Conservation (phyloP, 495 filamentous ascomycete species). For the Talaromyces borbonicus region DNA sequence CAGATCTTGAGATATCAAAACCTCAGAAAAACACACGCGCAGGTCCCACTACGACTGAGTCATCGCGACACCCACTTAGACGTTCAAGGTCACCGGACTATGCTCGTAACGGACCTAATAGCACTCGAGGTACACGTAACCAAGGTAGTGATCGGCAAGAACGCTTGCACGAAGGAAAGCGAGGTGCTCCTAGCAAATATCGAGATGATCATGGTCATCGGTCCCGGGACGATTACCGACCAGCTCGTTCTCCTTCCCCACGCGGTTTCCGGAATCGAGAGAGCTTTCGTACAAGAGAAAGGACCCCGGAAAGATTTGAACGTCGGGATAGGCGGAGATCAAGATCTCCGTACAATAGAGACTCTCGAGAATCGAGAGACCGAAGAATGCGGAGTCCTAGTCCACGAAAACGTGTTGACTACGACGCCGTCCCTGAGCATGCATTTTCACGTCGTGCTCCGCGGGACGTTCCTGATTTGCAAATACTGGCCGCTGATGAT, state of each 20-base stretch:
- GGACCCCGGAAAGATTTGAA: slow-evolving; percentile 48
- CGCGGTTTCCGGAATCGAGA: slow-evolving; percentile 52
- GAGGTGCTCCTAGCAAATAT: slow-evolving; percentile 35
- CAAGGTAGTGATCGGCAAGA: slow-evolving; percentile 34
- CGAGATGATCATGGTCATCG: slow-evolving; percentile 41
- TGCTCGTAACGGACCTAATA: slow-evolving; percentile 36
- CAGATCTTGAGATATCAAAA: slow-evolving; percentile 92
- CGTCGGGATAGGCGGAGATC: slow-evolving; percentile 55
- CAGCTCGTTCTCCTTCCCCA: slow-evolving; percentile 52
- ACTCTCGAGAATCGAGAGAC: slow-evolving; percentile 56
- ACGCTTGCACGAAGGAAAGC: slow-evolving; percentile 27
- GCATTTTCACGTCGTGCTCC: slow-evolving; percentile 66
- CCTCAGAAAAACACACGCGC: slow-evolving; percentile 67
- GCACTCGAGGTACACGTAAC: slow-evolving; percentile 22
- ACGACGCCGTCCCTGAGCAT: slow-evolving; percentile 50
- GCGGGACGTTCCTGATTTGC: slow-evolving; percentile 80
- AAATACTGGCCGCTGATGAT: slow-evolving; percentile 73
- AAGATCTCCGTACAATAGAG: slow-evolving; percentile 50
- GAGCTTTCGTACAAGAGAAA: slow-evolving; percentile 55
- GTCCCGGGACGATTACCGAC: slow-evolving; percentile 54
- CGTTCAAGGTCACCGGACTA: slow-evolving; percentile 66
- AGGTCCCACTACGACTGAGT: slow-evolving; percentile 28
- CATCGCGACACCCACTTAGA: slow-evolving; percentile 27
- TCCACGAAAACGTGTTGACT: slow-evolving; percentile 42
- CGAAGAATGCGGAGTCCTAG: slow-evolving; percentile 61